phyloP scores from a whole-genome alignment of 208 protist species.

The Leishmania arabica region DNA sequence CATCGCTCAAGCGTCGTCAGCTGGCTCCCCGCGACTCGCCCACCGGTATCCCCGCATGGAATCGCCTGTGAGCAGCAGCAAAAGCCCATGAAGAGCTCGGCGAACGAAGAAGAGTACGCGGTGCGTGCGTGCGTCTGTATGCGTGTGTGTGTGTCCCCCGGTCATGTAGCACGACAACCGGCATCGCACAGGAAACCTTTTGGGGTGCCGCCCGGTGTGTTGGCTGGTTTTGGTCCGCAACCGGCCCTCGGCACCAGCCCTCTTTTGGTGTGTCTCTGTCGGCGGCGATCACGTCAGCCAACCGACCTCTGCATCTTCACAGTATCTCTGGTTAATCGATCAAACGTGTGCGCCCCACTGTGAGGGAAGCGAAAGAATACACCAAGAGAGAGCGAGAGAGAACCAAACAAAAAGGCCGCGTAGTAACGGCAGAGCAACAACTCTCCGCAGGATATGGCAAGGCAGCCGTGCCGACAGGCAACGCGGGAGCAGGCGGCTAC shows the following conservation, averaged over 20 bases:
- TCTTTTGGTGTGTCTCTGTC: neutral
- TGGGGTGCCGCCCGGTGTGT: neutral
- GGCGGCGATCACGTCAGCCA: neutral
- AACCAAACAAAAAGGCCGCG: neutral
- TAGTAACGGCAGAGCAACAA: neutral
- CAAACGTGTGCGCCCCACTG: neutral
- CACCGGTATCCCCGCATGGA: constrained; percentile 89
- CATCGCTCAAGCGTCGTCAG: constrained; percentile 79
- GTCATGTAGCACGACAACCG: neutral
- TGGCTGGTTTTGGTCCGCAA: neutral
- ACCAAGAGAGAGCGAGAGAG: neutral
- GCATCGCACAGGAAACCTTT: neutral
- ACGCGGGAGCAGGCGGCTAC: neutral
- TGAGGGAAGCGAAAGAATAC: neutral
- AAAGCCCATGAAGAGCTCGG: neutral
- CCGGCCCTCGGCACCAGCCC: neutral
- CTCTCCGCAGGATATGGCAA: neutral
- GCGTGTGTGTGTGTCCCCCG: neutral
- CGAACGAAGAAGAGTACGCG: neutral
- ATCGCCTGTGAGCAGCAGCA: constrained; percentile 58
- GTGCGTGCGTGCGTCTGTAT: neutral
- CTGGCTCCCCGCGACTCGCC: constrained; percentile 87
- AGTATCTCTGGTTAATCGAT: neutral
- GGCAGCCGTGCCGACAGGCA: neutral
- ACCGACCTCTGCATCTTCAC: constrained; percentile 1